Evolutionary conservation across 345 rosid genomes (phyloP), one percentile per base, ranked within the genome.

Genomic region (Citrus reticulata): DNA sequence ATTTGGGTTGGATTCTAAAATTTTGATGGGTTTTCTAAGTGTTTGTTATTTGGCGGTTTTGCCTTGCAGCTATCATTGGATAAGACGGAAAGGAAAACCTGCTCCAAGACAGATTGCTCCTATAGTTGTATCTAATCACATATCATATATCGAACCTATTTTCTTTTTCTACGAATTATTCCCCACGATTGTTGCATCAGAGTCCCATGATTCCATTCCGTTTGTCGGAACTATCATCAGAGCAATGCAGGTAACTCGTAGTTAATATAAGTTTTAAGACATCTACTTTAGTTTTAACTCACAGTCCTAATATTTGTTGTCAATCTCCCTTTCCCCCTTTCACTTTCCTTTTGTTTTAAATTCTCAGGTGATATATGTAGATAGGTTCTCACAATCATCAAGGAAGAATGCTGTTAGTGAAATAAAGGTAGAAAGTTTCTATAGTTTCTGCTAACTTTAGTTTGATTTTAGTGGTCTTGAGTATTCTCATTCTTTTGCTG

Each of bases 151-250:
- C 2, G 99, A 96, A 29, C 99, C 99, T 34, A 96, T 96, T 67
- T 94, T 96, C 84, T 96, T 90, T 77, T 96, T 96, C 79, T 96
- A 91, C 74, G 99, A 96, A 74, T 78, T 96, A 39, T 96, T 88
- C 72, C 98, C 99, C 0, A 96, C 99, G 25, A 96, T 96, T 81
- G 99, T 96, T 76, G 97, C 99, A 0, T 85, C 99, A 0, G 98
- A 94, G 79, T 90, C 98, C 9, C 99, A 96, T 82, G 99, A 96
- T 81, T 85, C 97, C 54, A 86, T 94, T 62, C 99, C 99, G 10
- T 85, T 91, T 73, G 99, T 96, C 39, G 98, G 99, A 81, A 96
- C 99, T 78, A 96, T 96, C 61, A 94, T 96, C 81, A 90, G 99
- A 83, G 97, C 99, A 74, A 96, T 96, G 99, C 99, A 96, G 97